A percentile compares a stretch with the other conserved stretches of the same genome.
Evolutionary conservation across 2,329 filamentous ascomycete species (phyloP).

Genomic region (Aspergillus hiratsukae): DNA sequence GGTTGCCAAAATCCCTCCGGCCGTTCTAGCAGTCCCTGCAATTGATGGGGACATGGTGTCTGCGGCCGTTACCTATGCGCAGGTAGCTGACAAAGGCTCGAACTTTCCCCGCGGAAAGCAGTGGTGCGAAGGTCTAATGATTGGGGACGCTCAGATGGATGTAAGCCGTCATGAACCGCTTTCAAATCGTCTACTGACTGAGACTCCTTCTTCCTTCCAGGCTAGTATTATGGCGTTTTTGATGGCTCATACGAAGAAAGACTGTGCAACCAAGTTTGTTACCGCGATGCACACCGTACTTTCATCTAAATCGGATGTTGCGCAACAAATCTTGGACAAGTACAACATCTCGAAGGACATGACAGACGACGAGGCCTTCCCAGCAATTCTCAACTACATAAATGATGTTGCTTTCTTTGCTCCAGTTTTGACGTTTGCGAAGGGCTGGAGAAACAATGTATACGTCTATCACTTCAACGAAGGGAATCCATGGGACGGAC

Average conservation of each 20-base stretch:
- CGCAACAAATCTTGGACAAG: conserved; percentile 28
- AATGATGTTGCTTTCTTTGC: conserved; percentile 47
- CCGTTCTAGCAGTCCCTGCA: conserved; percentile 32
- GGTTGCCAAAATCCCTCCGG: conserved; percentile 37
- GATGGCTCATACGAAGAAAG: conserved; percentile 17
- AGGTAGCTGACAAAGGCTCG: conserved; percentile 18
- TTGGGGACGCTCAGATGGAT: conserved; percentile 48
- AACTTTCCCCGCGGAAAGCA: conserved; percentile 36
- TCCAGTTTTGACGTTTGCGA: conserved; percentile 39
- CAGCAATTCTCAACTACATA: conserved; percentile 40
- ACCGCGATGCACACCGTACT: conserved; percentile 18
- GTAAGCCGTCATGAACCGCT: conserved; percentile 24
- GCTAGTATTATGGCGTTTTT: conserved; percentile 28
- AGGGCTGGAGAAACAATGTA: conserved; percentile 29
- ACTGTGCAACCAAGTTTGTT: conserved; percentile 21
- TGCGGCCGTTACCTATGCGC: conserved; percentile 19
- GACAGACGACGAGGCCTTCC: conserved; percentile 40
- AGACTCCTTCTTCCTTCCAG: conserved; percentile 12
- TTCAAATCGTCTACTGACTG: conserved; percentile 1
- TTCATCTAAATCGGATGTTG: conserved; percentile 19
- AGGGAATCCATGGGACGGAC: conserved; percentile 45
- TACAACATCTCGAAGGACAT: conserved; percentile 39
- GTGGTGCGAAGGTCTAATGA: conserved; percentile 46
- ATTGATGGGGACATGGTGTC: conserved; percentile 43
- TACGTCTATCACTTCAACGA: conserved; percentile 47